Percentiles rank a stretch among this genome's conserved stretches.
These are phyloP conservation scores for Lantana camara DNA, from an alignment of 257 asterid genomes.

Conservation along the genomic window DNA sequence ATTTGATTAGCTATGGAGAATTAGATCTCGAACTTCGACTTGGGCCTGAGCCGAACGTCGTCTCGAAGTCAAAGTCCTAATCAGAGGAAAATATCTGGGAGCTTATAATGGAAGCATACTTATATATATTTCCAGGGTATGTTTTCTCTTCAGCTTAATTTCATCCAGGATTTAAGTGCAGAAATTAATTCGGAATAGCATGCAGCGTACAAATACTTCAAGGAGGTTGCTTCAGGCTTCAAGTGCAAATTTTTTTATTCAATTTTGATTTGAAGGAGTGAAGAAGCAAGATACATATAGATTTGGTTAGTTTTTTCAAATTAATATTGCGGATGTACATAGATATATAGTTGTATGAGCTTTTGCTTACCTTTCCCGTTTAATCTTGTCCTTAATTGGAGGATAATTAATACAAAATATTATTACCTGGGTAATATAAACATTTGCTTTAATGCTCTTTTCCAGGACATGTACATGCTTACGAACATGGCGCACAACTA, in stretches of 20 bases:
- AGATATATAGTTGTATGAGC: neutral
- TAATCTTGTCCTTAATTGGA: neutral
- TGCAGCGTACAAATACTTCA: neutral
- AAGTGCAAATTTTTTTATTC: neutral
- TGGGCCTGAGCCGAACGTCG: slow-evolving; percentile 42
- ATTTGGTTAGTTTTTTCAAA: slow-evolving; percentile 26
- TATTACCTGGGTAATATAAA: too few relatives aligned
- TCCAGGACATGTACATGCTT: neutral
- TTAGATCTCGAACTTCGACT: slow-evolving; percentile 55
- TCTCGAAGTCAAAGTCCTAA: slow-evolving; percentile 31
- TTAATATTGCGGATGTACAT: neutral
- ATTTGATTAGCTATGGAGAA: slow-evolving; percentile 18
- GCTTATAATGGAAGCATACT: too few relatives aligned
- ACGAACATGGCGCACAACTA: too few relatives aligned
- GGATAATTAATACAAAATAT: too few relatives aligned
- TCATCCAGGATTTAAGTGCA: too few relatives aligned
- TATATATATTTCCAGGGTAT: neutral
- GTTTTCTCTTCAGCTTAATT: neutral
- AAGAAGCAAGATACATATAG: neutral
- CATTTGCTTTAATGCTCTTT: neutral
- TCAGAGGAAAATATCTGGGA: neutral
- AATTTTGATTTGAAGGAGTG: neutral
- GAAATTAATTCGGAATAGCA: too few relatives aligned
- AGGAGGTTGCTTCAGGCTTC: neutral
- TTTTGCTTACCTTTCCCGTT: neutral